Conservation (phyloP, 306 rosid genomes). For the Vigna reflexopilosa region DNA sequence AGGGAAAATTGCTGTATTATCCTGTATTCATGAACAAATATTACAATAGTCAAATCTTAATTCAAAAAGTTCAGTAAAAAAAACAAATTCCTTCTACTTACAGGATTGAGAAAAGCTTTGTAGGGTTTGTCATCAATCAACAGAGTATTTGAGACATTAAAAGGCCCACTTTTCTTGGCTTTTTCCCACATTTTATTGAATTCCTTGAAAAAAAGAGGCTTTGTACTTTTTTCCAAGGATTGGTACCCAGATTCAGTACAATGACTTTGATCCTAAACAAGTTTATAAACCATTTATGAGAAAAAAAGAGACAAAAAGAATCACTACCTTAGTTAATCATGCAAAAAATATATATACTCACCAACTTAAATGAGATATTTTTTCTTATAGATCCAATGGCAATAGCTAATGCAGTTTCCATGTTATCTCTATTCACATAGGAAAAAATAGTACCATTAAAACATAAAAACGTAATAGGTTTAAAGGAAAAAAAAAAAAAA, state of each 20-base stretch:
- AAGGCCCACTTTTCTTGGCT: neutral
- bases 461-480: neutral
- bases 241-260: constrained; percentile 6
- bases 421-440: constrained; percentile 26
- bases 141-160: constrained; percentile 35
- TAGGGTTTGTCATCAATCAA: constrained; percentile 40
- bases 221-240: neutral
- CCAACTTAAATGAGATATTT: constrained; percentile 43
- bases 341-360: neutral
- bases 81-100: neutral
- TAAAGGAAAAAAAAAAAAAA: neutral
- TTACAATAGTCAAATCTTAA: neutral
- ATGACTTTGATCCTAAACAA: neutral
- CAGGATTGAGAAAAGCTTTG: constrained; percentile 42
- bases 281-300: neutral
- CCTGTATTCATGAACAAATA: neutral
- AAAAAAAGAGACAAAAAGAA: neutral
- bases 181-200: neutral
- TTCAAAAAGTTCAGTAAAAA: neutral
- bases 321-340: too few species aligned
- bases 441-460: too few species aligned
- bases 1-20: constrained; percentile 15
- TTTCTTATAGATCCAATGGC: neutral
- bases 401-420: constrained; percentile 7
- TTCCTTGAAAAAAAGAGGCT: constrained; percentile 41